Evolutionary conservation across 441 rosid genomes (phyloP), one percentile per base, ranked within the genome.

Genomic region (Flueggea neowawraea): DNA sequence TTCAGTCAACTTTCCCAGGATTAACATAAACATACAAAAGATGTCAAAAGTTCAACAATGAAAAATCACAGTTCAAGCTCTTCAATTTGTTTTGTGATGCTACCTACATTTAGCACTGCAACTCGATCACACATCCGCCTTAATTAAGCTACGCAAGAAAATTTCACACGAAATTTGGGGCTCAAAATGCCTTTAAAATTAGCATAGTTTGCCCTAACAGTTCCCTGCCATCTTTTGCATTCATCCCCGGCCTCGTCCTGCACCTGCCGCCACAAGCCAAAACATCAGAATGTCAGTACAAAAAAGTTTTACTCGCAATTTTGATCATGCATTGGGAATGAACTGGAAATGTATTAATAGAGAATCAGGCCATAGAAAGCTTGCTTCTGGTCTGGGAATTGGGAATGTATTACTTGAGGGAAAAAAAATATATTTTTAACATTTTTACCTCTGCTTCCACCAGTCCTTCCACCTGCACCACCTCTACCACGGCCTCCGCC

Each of bases 401-500:
- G 10, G 22, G 47, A 33, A 12, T 14, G 6, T 13, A 6, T 16
- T 43, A 16, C 32, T 31, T 28, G 10, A 14, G 59, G n/a, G 15
- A 32, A 39, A 11, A 43, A 15, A 15, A 4, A 31, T 54, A n/a
- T n/a, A 13, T 16, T 7, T 12, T 52, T 22, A 14, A 48, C 32
- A 45, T 61, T n/a, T n/a, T 66, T 67, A 87, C 90, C 90, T 80
- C 85, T 79, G 80, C 51, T 60, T 64, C 88, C 88, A 68, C 78
- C 66, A 11, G 73, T 52, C 73, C 63, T 82, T 57, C 82, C 90
- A 31, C 82, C 80, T 16, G n/a, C 28, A 54, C 85, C 89, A 58
- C 91, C 84, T 65, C 78, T 80, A 58, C 91, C 95, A 47, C 95
- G 82, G 55, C 91, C 83, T 54, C 88, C 87, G 59, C 83, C 86